Evolutionary conservation across 176 grass and related monocot genomes (phyloP).

Genomic region (Aegilops tauschii): DNA sequence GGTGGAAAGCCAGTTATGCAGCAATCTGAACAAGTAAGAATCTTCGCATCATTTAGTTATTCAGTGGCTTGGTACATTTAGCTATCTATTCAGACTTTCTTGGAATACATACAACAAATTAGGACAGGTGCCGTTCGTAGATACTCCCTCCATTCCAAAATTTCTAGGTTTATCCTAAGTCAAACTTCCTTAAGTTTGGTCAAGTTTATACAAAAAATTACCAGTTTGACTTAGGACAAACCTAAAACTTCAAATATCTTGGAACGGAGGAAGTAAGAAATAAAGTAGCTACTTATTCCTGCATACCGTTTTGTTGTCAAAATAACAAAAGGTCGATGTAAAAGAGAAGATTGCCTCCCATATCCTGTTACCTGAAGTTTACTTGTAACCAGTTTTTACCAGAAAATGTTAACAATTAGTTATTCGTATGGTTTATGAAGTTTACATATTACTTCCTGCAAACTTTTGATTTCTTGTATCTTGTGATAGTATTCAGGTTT

Average conservation of each 20-base stretch:
- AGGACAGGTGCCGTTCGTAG: neutral
- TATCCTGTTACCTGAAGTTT: constrained; percentile 4
- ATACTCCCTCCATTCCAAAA: neutral
- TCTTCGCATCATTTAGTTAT: neutral
- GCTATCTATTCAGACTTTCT: neutral
- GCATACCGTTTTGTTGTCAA: neutral
- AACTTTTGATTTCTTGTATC: neutral
- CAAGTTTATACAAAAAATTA: no score
- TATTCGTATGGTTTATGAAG: neutral
- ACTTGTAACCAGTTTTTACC: neutral
- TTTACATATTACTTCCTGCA: neutral
- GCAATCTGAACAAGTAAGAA: constrained; percentile 47
- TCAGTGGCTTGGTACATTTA: neutral
- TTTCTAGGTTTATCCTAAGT: no score
- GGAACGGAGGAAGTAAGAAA: neutral
- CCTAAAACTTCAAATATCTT: no score
- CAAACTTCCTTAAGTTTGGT: no score
- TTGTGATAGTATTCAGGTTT: constrained; percentile 4
- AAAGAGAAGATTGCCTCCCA: neutral
- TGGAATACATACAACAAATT: neutral
- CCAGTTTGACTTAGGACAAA: no score
- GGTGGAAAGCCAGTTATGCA: constrained; percentile 85
- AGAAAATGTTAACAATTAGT: constrained; percentile 8
- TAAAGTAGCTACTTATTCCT: neutral
- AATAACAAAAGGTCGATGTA: neutral